Base-by-base conservation (phyloP, 352 stramenopile genomes). In the Thalassiosira mediterranea region DNA sequence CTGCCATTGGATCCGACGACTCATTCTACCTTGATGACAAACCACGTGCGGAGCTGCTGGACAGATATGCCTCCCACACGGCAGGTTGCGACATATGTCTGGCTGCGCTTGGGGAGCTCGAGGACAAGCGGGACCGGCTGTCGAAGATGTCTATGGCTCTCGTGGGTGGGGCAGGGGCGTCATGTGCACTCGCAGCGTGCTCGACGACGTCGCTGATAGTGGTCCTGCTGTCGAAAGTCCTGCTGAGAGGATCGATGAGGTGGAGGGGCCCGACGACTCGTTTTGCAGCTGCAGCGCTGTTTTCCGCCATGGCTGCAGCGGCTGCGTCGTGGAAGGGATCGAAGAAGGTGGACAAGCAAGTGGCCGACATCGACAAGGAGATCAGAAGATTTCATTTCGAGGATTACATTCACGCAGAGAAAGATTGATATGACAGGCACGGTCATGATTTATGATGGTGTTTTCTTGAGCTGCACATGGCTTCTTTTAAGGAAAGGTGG, bases 381-480 rank as follows among this genome's bases (percentile, higher is more conserved):
- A 72, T 78, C 13, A n/a, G 66, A 7, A 52, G 23, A 10, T 75
- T 79, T 32, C 38, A 69, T 17, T 74, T 79, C 28, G 63, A 67
- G 26, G 59, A 78, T 70, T 78, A 78, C 46, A 42, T 78, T 4
- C 68, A 78, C 46, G 49, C 68, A 0, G 68, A 78, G 28, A 78
- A 78, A 46, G 5, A 66, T 28, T 78, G 44, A 78, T 44, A n/a
- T n/a, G n/a, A n/a, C n/a, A n/a, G n/a, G n/a, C n/a, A n/a, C n/a
- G n/a, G n/a, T n/a, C n/a, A n/a, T n/a, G n/a, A n/a, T n/a, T n/a
- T n/a, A n/a, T n/a, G n/a, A n/a, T n/a, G n/a, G n/a, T n/a, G n/a
- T n/a, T n/a, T n/a, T n/a, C n/a, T n/a, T n/a, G n/a, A n/a, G n/a
- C n/a, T n/a, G n/a, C n/a, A n/a, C n/a, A n/a, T n/a, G n/a, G n/a